Percentiles rank a stretch among this genome's conserved stretches.
phyloP scores from a whole-genome alignment of 805 yeast species.

The Ogataea ramenticola region DNA sequence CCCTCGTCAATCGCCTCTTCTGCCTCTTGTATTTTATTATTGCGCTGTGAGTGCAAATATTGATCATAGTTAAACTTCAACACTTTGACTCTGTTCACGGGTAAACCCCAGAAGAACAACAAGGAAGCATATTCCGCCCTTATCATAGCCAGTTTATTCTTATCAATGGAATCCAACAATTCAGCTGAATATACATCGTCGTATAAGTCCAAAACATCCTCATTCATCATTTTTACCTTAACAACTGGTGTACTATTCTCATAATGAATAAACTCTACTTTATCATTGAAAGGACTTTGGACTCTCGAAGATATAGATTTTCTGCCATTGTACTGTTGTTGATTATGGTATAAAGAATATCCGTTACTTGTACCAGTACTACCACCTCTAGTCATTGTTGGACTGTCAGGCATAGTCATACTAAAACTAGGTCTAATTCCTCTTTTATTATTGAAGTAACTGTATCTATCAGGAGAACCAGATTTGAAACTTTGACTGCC shows the following conservation, averaged over 20 bases:
- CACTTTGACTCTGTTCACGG: slow-evolving; percentile 71
- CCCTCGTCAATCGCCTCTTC: background rate
- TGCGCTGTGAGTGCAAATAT: slow-evolving; percentile 6
- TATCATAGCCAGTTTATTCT: slow-evolving; percentile 31
- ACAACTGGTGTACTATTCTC: slow-evolving; percentile 21
- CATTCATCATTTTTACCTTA: slow-evolving; percentile 39
- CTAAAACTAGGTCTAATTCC: slow-evolving; percentile 15
- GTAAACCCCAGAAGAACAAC: slow-evolving; percentile 76
- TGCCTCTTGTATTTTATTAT: background rate
- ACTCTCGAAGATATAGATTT: background rate
- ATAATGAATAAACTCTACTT: background rate
- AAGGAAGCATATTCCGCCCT: slow-evolving; percentile 72
- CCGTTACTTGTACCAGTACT: too few relatives aligned
- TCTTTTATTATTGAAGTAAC: slow-evolving; percentile 19
- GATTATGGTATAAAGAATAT: background rate
- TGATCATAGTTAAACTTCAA: slow-evolving; percentile 53
- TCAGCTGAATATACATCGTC: slow-evolving; percentile 34
- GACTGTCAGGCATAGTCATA: background rate
- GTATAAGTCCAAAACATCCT: slow-evolving; percentile 34
- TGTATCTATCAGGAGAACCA: slow-evolving; percentile 22
- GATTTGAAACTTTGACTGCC: slow-evolving; percentile 13
- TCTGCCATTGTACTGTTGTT: background rate
- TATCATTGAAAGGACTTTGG: background rate
- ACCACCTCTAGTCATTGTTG: slow-evolving; percentile 6
- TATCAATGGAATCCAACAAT: slow-evolving; percentile 33